Conservation (phyloP, 2,329 filamentous ascomycete species). For the Sclerotinia borealis region DNA sequence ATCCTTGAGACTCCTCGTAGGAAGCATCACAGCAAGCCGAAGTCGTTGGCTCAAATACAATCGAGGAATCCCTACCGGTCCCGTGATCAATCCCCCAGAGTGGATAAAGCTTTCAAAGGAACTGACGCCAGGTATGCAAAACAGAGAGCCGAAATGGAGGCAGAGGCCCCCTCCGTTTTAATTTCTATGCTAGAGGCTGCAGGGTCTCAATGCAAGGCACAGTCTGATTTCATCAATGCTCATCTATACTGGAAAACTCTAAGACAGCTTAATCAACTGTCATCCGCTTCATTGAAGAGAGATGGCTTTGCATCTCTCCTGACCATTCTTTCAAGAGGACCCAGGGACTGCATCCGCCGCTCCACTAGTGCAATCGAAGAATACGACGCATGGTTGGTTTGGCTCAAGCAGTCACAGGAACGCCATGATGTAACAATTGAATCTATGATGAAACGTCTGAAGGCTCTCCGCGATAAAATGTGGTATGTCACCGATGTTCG, state of each 20-base stretch:
- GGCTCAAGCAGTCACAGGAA: slow-evolving; percentile 76
- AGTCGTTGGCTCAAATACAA: slow-evolving; percentile 41
- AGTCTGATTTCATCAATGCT: slow-evolving; percentile 76
- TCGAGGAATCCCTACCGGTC: slow-evolving; percentile 54
- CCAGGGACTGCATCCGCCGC: slow-evolving; percentile 61
- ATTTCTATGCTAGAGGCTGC: slow-evolving; percentile 72
- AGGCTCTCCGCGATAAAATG: slow-evolving; percentile 87
- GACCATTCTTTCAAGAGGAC: slow-evolving; percentile 67
- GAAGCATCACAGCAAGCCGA: slow-evolving; percentile 53
- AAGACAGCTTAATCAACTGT: slow-evolving; percentile 61
- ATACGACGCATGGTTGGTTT: slow-evolving; percentile 75
- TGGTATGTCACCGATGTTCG: slow-evolving; percentile 96
- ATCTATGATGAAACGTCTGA: slow-evolving; percentile 65
- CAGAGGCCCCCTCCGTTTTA: slow-evolving; percentile 46
- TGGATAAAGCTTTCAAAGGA: slow-evolving; percentile 15
- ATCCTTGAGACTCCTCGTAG: slow-evolving; percentile 44
- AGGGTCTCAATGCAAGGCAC: slow-evolving; percentile 67
- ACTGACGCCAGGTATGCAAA: slow-evolving; percentile 17
- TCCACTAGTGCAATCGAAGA: slow-evolving; percentile 69
- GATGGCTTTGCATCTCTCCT: slow-evolving; percentile 67
- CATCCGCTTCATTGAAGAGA: slow-evolving; percentile 54
- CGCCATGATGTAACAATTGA: slow-evolving; percentile 69
- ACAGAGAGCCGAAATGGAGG: slow-evolving; percentile 25
- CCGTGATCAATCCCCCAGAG: slow-evolving; percentile 18
- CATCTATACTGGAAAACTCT: slow-evolving; percentile 82